Conservation (phyloP, 1,284 basidiomycete genomes). For the Macrocystidia cucumis region DNA sequence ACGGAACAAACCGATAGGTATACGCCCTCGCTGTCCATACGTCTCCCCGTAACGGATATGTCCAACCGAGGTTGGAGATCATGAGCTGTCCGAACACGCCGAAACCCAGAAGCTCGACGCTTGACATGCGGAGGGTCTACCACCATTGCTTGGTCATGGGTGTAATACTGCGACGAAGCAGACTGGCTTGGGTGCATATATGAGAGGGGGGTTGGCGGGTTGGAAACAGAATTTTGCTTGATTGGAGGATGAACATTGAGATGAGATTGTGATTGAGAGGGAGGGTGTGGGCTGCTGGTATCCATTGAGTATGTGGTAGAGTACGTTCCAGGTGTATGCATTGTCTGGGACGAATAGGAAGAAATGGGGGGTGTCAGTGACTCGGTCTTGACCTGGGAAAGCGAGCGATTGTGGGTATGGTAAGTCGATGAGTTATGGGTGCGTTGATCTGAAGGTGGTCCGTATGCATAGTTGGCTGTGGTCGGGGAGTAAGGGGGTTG, state of each 20-base stretch:
- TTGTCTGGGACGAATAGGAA: constrained; percentile 44
- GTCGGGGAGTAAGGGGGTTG: constrained; percentile 61
- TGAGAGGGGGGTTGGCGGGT: constrained; percentile 63
- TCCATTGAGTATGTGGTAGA: constrained; percentile 43
- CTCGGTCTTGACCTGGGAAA: constrained; percentile 54
- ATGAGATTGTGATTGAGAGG: constrained; percentile 36
- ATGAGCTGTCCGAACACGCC: constrained; percentile 58
- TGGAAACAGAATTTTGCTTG: constrained; percentile 47
- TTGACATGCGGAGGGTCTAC: constrained; percentile 64
- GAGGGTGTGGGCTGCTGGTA: constrained; percentile 52
- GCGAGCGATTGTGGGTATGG: constrained; percentile 50
- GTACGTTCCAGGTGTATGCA: constrained; percentile 22
- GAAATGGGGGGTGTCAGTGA: constrained; percentile 41
- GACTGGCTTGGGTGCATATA: constrained; percentile 45
- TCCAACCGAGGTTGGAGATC: constrained; percentile 69
- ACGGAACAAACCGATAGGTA: constrained; percentile 52
- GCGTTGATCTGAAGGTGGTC: constrained; percentile 39
- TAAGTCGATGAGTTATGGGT: constrained; percentile 30
- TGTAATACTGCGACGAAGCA: constrained; percentile 46
- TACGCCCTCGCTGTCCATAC: constrained; percentile 58
- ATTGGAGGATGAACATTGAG: constrained; percentile 35
- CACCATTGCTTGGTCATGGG: constrained; percentile 58
- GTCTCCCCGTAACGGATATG: constrained; percentile 44
- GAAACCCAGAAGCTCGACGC: constrained; percentile 62
- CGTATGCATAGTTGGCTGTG: constrained; percentile 44